Percentiles rank a stretch among this genome's conserved stretches.
These are phyloP conservation scores for Clonostachys rhizophaga DNA, from an alignment of 2,329 filamentous ascomycete genomes.

Conservation along the genomic window DNA sequence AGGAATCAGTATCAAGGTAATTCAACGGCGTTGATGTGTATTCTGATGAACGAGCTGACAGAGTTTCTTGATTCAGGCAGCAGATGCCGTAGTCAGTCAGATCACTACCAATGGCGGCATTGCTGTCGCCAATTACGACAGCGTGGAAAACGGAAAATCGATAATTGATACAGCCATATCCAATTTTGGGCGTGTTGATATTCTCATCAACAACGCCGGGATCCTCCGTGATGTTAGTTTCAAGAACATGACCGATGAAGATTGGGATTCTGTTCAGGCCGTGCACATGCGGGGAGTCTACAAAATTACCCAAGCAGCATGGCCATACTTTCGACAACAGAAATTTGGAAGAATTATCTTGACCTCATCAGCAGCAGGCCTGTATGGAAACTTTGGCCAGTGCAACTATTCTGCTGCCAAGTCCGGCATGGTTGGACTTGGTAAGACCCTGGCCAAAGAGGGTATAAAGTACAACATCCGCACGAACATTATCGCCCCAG, in stretches of 20 bases:
- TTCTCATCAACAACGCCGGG: conserved; percentile 97
- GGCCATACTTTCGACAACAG: conserved; percentile 97
- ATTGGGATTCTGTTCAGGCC: conserved; percentile 93
- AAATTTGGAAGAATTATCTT: conserved; percentile 97
- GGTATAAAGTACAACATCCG: conserved; percentile 97
- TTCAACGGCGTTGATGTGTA: conserved; percentile 9
- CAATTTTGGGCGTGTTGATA: conserved; percentile 79
- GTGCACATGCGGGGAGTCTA: conserved; percentile 93
- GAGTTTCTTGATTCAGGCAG: conserved; percentile 47
- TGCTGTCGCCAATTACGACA: conserved; percentile 96
- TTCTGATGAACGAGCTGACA: conserved; percentile 14
- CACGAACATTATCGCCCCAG: conserved; percentile 90
- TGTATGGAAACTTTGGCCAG: conserved; percentile 95
- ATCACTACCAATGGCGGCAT: conserved; percentile 88
- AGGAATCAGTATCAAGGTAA: conserved; percentile 79
- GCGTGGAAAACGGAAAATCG: conserved; percentile 85
- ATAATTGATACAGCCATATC: conserved; percentile 89
- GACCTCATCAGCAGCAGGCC: conserved; percentile 90
- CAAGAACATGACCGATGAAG: conserved; percentile 96
- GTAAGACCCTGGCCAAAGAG: conserved; percentile 96
- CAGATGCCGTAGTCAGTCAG: conserved; percentile 77
- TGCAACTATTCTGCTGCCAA: conserved; percentile 97
- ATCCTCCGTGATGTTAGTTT: conserved; percentile 94
- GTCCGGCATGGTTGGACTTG: conserved; percentile 92
- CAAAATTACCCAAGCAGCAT: conserved; percentile 91